These are phyloP conservation scores for Solanum phureja DNA, from an alignment of 257 asterid species.

Conservation along the genomic window DNA sequence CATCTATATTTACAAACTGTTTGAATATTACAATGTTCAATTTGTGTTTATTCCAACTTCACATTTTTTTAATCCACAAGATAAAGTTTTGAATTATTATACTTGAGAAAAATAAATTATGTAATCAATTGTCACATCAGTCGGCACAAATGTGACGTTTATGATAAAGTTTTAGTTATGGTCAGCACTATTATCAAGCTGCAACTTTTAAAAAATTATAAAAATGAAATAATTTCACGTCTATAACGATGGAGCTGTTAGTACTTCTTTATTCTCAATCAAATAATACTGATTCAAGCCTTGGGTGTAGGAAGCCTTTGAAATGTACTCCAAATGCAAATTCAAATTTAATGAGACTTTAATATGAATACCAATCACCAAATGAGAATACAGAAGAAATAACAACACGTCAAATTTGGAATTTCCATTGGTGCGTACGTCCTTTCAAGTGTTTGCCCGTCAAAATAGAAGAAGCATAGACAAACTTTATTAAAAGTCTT, in stretches of 20 bases:
- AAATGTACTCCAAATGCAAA: background rate
- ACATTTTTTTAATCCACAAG: background rate
- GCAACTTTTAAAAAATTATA: background rate
- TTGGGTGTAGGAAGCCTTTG: no score
- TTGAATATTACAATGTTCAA: background rate
- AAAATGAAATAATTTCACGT: background rate
- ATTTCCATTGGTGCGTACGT: background rate
- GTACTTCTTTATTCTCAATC: background rate
- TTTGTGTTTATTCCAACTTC: background rate
- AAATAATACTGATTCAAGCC: background rate
- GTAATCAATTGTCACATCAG: background rate
- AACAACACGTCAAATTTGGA: background rate
- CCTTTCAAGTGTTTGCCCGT: background rate
- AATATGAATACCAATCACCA: background rate
- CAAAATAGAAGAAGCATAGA: background rate
- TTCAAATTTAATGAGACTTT: background rate
- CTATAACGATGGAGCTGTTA: accelerated
- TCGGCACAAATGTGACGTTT: background rate
- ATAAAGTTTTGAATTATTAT: background rate
- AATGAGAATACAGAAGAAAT: accelerated
- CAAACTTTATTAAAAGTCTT: background rate
- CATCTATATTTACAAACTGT: background rate
- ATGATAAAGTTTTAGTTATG: background rate
- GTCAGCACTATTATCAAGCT: background rate
- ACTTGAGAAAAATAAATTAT: background rate